A percentile compares a stretch with the other conserved stretches of the same genome.
Evolutionary conservation across 352 stramenopile species (phyloP).

Genomic region (Peronospora belbahrii): DNA sequence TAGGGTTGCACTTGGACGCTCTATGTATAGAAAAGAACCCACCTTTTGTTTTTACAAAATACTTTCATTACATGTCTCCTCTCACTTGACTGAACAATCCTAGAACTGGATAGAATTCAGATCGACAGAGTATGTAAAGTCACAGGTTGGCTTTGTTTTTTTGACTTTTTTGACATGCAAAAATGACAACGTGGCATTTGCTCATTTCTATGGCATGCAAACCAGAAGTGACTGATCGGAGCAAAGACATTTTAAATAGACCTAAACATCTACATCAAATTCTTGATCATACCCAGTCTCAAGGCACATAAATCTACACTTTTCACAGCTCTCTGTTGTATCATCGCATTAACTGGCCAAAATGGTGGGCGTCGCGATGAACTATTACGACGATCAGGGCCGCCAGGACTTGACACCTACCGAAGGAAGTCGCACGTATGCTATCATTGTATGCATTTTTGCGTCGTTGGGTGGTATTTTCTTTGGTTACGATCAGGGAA

Average conservation of each 20-base stretch:
- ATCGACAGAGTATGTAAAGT: not conserved
- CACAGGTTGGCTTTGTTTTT: too few species aligned
- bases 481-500: slow-evolving; percentile 35
- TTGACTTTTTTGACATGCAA: too few species aligned
- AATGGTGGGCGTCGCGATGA: slow-evolving; percentile 35
- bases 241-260: too few species aligned
- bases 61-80: too few species aligned
- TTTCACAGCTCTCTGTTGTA: not conserved
- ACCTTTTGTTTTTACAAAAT: too few species aligned
- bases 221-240: not conserved
- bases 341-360: slow-evolving; percentile 1
- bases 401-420: slow-evolving; percentile 28
- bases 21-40: too few species aligned
- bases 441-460: slow-evolving; percentile 38
- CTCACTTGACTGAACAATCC: too few species aligned
- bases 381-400: slow-evolving; percentile 33
- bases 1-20: too few species aligned
- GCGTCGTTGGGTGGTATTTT: slow-evolving; percentile 33
- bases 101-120: not conserved
- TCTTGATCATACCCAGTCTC: too few species aligned
- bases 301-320: not conserved
- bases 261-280: too few species aligned
- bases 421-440: slow-evolving; percentile 36
- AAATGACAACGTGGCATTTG: not conserved
- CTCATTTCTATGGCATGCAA: slow-evolving; percentile 13